Percentiles rank a stretch among this genome's conserved stretches.
These are phyloP conservation scores for Metschnikowia lunata DNA, from an alignment of 805 yeast species.

Conservation along the genomic window DNA sequence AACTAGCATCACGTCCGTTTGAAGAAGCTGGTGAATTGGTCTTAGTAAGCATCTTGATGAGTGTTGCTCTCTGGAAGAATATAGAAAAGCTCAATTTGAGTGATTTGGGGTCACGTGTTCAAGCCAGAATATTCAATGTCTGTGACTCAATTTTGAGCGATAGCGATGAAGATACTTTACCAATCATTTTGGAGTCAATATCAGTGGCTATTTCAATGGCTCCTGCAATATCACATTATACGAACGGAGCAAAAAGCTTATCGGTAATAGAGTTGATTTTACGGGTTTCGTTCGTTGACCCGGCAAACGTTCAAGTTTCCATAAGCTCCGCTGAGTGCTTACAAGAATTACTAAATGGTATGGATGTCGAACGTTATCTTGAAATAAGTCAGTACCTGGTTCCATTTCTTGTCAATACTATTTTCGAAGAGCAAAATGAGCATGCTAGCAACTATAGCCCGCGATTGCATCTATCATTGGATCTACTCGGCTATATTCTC, in stretches of 20 bases:
- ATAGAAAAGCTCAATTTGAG: slow-evolving; percentile 7
- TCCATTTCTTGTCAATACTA: slow-evolving; percentile 43
- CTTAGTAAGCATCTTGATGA: slow-evolving; percentile 41
- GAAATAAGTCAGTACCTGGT: slow-evolving; percentile 48
- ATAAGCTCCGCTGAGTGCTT: slow-evolving; percentile 69
- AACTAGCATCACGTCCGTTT: background rate
- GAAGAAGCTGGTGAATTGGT: slow-evolving; percentile 13
- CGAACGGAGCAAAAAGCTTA: slow-evolving; percentile 12
- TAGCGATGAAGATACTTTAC: slow-evolving; percentile 76
- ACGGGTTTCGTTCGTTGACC: slow-evolving; percentile 63
- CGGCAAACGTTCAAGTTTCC: slow-evolving; percentile 67
- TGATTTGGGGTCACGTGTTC: slow-evolving; percentile 21
- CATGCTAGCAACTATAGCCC: slow-evolving; percentile 50
- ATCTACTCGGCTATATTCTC: slow-evolving; percentile 50
- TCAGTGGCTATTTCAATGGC: slow-evolving; percentile 46
- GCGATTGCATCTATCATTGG: slow-evolving; percentile 54
- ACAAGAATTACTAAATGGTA: slow-evolving; percentile 48
- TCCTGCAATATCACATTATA: slow-evolving; percentile 7
- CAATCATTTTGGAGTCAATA: slow-evolving; percentile 68
- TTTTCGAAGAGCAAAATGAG: slow-evolving; percentile 23
- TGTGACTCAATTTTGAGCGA: slow-evolving; percentile 48
- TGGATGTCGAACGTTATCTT: slow-evolving; percentile 43
- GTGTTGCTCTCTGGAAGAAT: slow-evolving; percentile 48
- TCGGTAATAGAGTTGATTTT: slow-evolving; percentile 56
- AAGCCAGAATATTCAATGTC: slow-evolving; percentile 34